Evolutionary conservation across 176 grass and related monocot species (phyloP).

Genomic region (Aegilops speltoides): DNA sequence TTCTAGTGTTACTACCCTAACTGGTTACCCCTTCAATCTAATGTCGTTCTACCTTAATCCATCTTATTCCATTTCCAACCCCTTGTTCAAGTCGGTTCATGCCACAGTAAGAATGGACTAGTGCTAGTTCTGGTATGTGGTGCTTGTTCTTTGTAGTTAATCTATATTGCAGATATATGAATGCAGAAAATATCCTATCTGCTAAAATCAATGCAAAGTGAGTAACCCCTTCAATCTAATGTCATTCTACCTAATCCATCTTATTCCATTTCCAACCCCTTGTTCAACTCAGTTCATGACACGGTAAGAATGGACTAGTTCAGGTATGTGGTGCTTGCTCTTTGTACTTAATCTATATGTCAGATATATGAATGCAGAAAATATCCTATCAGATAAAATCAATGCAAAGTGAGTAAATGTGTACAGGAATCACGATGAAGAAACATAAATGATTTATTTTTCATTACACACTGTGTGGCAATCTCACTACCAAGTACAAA

Average conservation of each 20-base stretch:
- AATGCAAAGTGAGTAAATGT: background rate
- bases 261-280: too few species aligned
- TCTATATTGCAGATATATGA: background rate
- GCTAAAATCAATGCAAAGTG: background rate
- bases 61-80: background rate
- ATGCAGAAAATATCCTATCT: background rate
- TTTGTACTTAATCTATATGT: background rate
- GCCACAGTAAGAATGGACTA: background rate
- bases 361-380: background rate
- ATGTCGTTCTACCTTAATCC: background rate
- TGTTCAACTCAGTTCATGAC: too few species aligned
- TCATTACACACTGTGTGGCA: background rate
- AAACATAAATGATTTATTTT: constrained; percentile 8
- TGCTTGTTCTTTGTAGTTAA: background rate
- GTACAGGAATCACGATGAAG: constrained; percentile 4
- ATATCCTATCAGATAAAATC: background rate
- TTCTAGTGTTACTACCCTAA: background rate
- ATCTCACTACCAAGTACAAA: background rate
- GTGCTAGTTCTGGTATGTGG: background rate
- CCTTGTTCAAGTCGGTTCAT: background rate
- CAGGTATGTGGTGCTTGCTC: background rate
- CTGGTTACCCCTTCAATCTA: background rate
- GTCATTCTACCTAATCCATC: too few species aligned
- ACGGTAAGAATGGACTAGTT: too few species aligned
- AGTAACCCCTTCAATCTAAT: too few species aligned